Percentiles rank a stretch among this genome's conserved stretches.
Evolutionary conservation across 2,329 filamentous ascomycete species (phyloP).

Genomic region (Tolypocladium tropicale): DNA sequence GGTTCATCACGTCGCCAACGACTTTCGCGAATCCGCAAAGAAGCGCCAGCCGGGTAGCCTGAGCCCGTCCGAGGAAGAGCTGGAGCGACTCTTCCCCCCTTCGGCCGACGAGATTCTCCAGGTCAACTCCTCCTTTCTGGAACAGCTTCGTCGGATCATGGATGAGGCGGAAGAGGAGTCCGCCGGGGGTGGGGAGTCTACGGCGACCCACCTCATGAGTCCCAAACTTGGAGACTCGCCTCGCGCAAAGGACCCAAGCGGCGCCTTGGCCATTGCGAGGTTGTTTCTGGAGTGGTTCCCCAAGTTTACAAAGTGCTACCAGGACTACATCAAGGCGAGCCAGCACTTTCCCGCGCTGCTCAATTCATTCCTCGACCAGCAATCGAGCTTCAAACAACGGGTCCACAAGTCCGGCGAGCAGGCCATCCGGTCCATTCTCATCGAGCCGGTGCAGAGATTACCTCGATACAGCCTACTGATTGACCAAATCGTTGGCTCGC

Average conservation of each 20-base stretch:
- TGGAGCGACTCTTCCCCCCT: constrained; percentile 70
- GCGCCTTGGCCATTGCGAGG: constrained; percentile 67
- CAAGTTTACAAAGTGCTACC: constrained; percentile 81
- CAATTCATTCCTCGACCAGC: constrained; percentile 66
- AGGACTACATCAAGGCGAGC: constrained; percentile 86
- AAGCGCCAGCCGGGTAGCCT: constrained; percentile 47
- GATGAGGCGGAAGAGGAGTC: constrained; percentile 78
- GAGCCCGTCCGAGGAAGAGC: constrained; percentile 61
- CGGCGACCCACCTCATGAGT: constrained; percentile 29
- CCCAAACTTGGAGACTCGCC: constrained; percentile 33
- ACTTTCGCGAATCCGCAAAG: constrained; percentile 64
- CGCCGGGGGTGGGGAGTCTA: constrained; percentile 60
- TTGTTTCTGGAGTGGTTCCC: constrained; percentile 87
- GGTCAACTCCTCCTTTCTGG: constrained; percentile 71
- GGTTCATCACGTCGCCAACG: constrained; percentile 68
- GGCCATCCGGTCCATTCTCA: constrained; percentile 78
- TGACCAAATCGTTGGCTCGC: constrained; percentile 81
- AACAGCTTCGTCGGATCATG: constrained; percentile 64
- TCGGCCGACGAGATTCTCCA: constrained; percentile 73
- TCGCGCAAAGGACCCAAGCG: constrained; percentile 60
- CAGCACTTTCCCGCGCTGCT: constrained; percentile 77
- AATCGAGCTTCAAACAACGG: constrained; percentile 72
- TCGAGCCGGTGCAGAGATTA: constrained; percentile 90
- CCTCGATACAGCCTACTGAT: constrained; percentile 94
- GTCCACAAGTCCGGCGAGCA: constrained; percentile 84